Conservation (phyloP, 768 basidiomycete genomes). For the Collybiopsis confluens region DNA sequence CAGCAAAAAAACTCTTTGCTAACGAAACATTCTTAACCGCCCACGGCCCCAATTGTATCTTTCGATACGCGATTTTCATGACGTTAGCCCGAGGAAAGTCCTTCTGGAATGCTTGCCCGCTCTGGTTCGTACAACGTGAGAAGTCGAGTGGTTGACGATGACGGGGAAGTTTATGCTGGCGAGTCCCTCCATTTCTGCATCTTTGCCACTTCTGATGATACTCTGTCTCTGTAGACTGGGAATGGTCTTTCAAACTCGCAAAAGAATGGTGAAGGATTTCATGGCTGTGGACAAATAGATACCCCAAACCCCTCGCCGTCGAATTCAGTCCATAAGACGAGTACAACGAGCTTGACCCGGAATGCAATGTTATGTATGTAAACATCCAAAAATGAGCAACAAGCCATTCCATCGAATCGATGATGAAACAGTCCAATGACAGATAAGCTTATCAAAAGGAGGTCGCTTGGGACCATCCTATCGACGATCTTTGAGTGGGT, state of each 20-base stretch:
- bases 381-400: no score
- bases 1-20: constrained; percentile 57
- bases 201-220: neutral
- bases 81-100: constrained; percentile 26
- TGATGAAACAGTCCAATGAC: no score
- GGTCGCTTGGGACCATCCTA: neutral
- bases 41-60: neutral
- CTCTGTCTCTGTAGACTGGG: constrained; percentile 57
- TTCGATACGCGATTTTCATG: neutral
- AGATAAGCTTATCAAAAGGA: no score
- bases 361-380: no score
- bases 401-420: no score
- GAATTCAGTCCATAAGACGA: no score
- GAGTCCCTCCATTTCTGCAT: constrained; percentile 18
- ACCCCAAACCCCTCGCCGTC: no score
- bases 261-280: constrained; percentile 74
- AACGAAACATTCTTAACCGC: no score
- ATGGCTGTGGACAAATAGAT: no score
- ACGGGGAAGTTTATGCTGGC: constrained; percentile 78
- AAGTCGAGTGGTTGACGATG: constrained; percentile 87
- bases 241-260: constrained; percentile 87
- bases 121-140: constrained; percentile 72
- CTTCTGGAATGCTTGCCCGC: constrained; percentile 82
- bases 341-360: no score
- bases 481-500: no score